Evolutionary conservation across 192 early-diverging fungal genomes (phyloP), one percentile per base, ranked within the genome.

Genomic region (Geranomyces variabilis): DNA sequence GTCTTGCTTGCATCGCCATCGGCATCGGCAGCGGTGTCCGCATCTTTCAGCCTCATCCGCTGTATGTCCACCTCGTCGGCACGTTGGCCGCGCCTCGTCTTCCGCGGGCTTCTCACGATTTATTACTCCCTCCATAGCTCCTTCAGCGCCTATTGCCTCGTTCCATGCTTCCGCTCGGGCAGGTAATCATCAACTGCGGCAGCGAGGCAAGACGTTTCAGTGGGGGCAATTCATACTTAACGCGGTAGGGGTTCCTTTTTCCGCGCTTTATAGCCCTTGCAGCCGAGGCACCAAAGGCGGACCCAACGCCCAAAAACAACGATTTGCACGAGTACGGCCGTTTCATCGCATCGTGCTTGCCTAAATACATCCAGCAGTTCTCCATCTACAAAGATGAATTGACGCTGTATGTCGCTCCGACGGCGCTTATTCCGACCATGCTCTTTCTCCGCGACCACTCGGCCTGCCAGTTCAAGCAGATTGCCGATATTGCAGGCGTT

Each of bases 361-460:
- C 97, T 31, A 97, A 96, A 81, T 97, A 85, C 77, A 91, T 99
- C 57, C 97, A 99, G 77, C 97, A 96, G 82, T 93, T 93, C 77
- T 93, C 93, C 30, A 92, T 99, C 65, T 97, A 95, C 89, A 97
- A 97, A 81, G 94, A 99, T 68, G 97, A 99, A 78, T 85, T 99
- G 51, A 93, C 93, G n/a, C 79, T 99, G 65, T 94, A 95, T 80
- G 87, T 94, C 63, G 93, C 94, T 33, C 96, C 97, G 19, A 83
- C 86, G 9, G 90, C 86, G 3, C 63, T 99, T 29, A 62, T 84
- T 28, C 92, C 87, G 24, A 93, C 93, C 65, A 85, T 93, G 75
- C 84, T 87, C 75, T 99, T 99, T 71, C 85, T 99, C 67, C 90
- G 93, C 67, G 94, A 97, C 78, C 94, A 99, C 83, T 92, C 91